Percentiles rank a stretch among this genome's conserved stretches.
These are phyloP conservation scores for Tilletia setariae DNA, from an alignment of 1,284 basidiomycete genomes.

Conservation along the genomic window DNA sequence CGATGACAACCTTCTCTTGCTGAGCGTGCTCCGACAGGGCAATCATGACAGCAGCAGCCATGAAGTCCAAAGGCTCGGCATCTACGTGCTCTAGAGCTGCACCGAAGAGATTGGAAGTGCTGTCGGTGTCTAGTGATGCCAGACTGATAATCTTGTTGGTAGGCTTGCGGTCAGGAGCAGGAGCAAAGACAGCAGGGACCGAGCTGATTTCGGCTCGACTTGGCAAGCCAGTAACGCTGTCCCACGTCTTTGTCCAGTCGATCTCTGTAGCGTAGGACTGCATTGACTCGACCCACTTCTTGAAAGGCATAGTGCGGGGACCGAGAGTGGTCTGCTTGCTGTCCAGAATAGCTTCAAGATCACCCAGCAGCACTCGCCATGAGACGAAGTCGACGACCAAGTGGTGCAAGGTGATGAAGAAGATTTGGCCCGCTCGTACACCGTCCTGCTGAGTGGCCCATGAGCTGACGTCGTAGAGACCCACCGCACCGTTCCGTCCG, in stretches of 20 bases:
- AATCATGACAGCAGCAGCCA: background rate
- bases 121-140: background rate
- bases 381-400: slow-evolving; percentile 5
- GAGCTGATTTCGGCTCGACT: background rate
- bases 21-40: background rate
- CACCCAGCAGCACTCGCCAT: background rate
- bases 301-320: background rate
- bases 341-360: background rate
- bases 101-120: background rate
- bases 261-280: background rate
- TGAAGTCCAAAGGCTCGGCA: background rate
- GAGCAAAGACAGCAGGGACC: background rate
- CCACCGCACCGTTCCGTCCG: background rate
- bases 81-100: background rate
- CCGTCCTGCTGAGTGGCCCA: background rate
- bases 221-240: background rate
- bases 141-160: background rate
- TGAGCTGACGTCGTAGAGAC: background rate
- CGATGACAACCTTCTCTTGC: background rate
- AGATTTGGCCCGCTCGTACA: background rate
- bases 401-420: slow-evolving; percentile 4
- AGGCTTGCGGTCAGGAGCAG: background rate
- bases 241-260: background rate
- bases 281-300: background rate
- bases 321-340: background rate